Evolutionary conservation across 176 grass and related monocot genomes (phyloP).

Genomic region (Hsuehochloa calcarea): DNA sequence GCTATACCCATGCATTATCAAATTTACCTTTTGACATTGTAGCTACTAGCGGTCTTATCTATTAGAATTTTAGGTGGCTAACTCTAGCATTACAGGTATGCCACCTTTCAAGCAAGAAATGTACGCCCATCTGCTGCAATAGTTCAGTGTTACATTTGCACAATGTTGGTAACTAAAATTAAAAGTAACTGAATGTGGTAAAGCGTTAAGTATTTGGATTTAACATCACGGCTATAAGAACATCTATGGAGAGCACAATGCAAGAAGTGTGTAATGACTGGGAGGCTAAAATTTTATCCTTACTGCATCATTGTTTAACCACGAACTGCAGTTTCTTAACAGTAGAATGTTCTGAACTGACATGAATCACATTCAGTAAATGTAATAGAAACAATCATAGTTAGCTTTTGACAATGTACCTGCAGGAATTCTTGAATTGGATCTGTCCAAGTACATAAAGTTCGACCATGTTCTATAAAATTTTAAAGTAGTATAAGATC

Average conservation of each 20-base stretch:
- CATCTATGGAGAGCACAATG: neutral
- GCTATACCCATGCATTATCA: neutral
- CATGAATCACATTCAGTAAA: conserved; percentile 53
- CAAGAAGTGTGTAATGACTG: conserved; percentile 29
- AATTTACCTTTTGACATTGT: conserved; percentile 16
- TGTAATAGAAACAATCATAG: conserved; percentile 45
- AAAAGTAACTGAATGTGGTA: conserved; percentile 1
- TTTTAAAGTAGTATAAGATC: conserved; percentile 24
- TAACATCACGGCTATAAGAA: conserved; percentile 8
- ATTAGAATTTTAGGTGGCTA: conserved; percentile 2
- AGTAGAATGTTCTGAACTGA: conserved; percentile 57
- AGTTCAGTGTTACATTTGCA: neutral
- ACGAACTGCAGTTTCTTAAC: conserved; percentile 12
- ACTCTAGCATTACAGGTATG: conserved; percentile 17
- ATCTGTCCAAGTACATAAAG: conserved; percentile 46
- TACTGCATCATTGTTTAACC: conserved; percentile 43
- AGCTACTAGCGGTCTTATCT: neutral
- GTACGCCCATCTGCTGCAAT: neutral
- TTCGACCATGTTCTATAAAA: conserved; percentile 31
- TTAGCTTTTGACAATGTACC: conserved; percentile 40
- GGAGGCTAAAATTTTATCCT: conserved; percentile 31
- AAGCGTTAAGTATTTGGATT: conserved; percentile 12
- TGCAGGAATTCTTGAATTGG: conserved; percentile 29
- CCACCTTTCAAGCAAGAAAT: conserved; percentile 12
- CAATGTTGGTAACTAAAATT: neutral